These are phyloP conservation scores for Rosa hybrid DNA, from an alignment of 331 rosid genomes.

Conservation along the genomic window DNA sequence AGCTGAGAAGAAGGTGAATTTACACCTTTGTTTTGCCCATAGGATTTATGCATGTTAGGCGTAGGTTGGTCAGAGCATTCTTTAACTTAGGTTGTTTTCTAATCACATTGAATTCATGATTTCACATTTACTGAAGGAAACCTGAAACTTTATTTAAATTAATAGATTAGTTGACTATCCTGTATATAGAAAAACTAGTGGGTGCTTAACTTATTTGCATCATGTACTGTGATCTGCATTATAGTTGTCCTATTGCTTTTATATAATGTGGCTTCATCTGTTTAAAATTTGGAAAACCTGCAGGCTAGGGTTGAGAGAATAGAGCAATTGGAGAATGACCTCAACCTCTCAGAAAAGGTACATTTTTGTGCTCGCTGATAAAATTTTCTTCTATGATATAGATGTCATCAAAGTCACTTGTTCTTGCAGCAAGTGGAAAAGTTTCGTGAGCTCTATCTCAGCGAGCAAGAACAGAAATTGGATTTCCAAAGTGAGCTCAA, in stretches of 20 bases:
- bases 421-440: constrained; percentile 65
- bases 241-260: not conserved
- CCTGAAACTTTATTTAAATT: not conserved
- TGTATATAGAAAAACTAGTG: not conserved
- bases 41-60: not conserved
- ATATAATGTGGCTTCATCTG: constrained; percentile 3
- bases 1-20: constrained; percentile 85
- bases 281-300: constrained; percentile 9
- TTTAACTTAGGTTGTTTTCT: not conserved
- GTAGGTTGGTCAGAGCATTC: not conserved
- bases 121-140: not conserved
- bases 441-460: constrained; percentile 68
- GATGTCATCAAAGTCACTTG: constrained; percentile 10
- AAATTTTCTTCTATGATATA: not conserved
- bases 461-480: constrained; percentile 78
- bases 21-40: not conserved
- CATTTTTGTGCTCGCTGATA: constrained; percentile 11
- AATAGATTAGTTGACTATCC: not conserved
- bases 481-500: constrained; percentile 70
- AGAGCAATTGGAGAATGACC: constrained; percentile 83
- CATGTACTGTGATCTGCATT: not conserved
- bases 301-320: constrained; percentile 82
- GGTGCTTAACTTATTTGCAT: not conserved
- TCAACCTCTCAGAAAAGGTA: constrained; percentile 67
- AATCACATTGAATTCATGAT: not conserved